Evolutionary conservation across 2,329 filamentous ascomycete genomes (phyloP), one percentile per base, ranked within the genome.

Genomic region (Aspergillus niger): DNA sequence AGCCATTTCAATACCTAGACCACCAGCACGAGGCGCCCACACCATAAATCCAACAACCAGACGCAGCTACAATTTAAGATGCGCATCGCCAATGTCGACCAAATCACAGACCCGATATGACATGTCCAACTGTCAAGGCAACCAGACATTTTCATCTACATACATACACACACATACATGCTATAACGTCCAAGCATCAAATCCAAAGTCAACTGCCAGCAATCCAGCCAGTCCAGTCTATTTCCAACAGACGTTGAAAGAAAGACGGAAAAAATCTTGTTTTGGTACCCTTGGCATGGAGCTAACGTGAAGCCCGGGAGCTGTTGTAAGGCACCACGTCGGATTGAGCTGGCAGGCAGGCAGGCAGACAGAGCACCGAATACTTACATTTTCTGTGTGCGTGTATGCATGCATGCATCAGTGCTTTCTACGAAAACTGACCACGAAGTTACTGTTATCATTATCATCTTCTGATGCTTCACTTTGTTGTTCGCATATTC

Each of bases 291-390:
- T 36, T 36, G 26, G 47, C 47, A 26, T 17, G 11, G 51, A 30
- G 51, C 51, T 53, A 55, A 55, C 24, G 38, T 43, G 43, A 44
- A 32, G 17, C n/a, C 17, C 2, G 24, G 38, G 5, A 30, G 24
- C 22, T 43, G 28, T 63, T 65, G 60, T 66, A 63, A 17, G 64
- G 64, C 20, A 66, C 65, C 65, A 67, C 64, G 65, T 67, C 47
- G 50, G 53, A 36, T 48, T 60, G 28, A 24, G 50, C 15, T 44
- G 41, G 41, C 41, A 44, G 41, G 30, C 30, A 32, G 30, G 28
- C 28, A 1, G 4, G 30, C 30, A 32, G 28, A 8, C 28, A 30
- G 28, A 36, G 20, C 20, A 20, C 32, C 11, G 5, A 36, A 8
- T 3, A 36, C 32, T 36, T 36, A 36, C 32, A 36, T 13, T 36